phyloP scores from a whole-genome alignment of 495 filamentous ascomycete genomes.

The Echria macrotheca region DNA sequence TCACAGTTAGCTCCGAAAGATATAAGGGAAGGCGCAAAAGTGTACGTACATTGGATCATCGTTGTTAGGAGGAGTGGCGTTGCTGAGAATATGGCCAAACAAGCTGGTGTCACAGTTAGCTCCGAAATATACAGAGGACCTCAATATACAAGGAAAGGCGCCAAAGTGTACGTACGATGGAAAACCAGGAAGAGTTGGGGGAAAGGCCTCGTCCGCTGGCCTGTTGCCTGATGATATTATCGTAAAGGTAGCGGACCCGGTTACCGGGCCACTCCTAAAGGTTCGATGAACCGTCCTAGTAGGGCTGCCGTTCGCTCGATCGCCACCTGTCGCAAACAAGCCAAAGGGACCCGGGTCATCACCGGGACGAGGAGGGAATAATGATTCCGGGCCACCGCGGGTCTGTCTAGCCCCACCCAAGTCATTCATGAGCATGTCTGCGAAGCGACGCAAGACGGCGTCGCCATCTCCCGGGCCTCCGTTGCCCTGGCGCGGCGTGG shows the following conservation, averaged over 20 bases:
- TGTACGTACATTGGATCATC: no score
- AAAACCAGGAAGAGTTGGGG: conserved; percentile 11
- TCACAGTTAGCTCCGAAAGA: no score
- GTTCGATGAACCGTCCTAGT: no score
- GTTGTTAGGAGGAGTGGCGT: not conserved
- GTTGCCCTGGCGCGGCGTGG: conserved; percentile 16
- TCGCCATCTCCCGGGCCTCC: conserved; percentile 21
- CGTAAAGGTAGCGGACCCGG: conserved; percentile 29
- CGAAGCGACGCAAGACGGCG: conserved; percentile 37
- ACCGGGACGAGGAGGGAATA: no score
- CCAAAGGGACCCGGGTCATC: no score
- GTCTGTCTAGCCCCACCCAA: no score
- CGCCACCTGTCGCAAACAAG: no score
- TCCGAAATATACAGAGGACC: not conserved
- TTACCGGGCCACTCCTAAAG: no score
- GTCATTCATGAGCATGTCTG: conserved; percentile 33
- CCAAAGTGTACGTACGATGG: conserved; percentile 19
- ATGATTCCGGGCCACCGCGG: no score
- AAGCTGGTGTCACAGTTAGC: conserved; percentile 9
- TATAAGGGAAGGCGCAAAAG: no score
- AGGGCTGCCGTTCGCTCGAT: no score
- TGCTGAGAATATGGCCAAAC: conserved; percentile 17
- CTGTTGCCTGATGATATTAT: conserved; percentile 16
- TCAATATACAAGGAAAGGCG: not conserved
- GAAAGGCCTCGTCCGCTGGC: not conserved